Base-by-base conservation (phyloP, 2,329 filamentous ascomycete species). In the Botryotinia calthae region DNA sequence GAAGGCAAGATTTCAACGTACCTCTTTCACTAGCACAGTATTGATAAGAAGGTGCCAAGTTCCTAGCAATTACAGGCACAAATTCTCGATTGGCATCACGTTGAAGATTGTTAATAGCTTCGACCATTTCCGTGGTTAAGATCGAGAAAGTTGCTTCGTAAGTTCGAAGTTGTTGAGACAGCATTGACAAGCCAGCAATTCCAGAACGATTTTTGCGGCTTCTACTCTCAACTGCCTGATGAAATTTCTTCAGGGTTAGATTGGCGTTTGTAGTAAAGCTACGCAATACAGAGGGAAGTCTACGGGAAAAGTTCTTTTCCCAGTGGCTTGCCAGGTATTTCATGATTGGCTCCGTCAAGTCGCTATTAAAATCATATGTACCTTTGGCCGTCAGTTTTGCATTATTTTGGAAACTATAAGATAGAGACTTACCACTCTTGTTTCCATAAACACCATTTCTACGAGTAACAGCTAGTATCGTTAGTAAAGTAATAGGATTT, bases 41-140 rank as follows among this genome's bases (percentile, higher is more conserved):
- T 0, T 81, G 72, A 77, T 90, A 90, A 0, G 82, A 84, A 2
- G 79, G 73, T 2, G 75, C 74, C 85, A 90, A 88, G 46, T 79
- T 80, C 1, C 75, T 61, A 6, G 81, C 78, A 70, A 90, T 84
- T 3, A 82, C 81, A 0, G 86, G 87, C 0, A 82, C 83, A 72
- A 90, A 88, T 48, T 85, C 81, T 6, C 88, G 85, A 76, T 85
- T 89, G 25, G 85, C 84, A 5, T 87, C 84, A 42, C 85, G 83
- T 76, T 89, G 87, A 6, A 81, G 74, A 8, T 82, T 80, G 0
- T 81, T 85, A 75, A 89, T 83, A 2, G 75, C 75, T 1, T 76
- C 76, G 0, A 80, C 74, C 58, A 85, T 79, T 6, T 74, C 74
- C 0, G 70, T 73, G 4, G 81, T 80, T 0, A 86, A 72, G 10